Conservation (phyloP, 1,284 basidiomycete genomes). For the Meripilus lineatus region DNA sequence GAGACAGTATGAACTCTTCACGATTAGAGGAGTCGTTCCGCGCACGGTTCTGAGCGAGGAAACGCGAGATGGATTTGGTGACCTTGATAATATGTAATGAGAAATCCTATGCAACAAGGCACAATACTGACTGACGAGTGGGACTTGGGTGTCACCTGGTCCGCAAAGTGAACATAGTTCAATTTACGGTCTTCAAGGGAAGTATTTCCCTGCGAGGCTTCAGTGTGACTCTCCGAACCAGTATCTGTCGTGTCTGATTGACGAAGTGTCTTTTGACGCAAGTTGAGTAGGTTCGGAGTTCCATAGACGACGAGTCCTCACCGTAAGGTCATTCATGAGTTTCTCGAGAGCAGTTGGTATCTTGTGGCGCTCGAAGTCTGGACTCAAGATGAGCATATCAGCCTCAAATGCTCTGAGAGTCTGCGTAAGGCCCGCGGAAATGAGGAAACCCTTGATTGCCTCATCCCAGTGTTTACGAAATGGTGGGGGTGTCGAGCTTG, state of each 20-base stretch:
- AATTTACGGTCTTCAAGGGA: conserved; percentile 62
- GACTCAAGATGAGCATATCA: conserved; percentile 66
- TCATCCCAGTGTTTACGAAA: conserved; percentile 59
- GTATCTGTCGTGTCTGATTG: too few species aligned
- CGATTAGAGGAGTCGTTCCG: conserved; percentile 72
- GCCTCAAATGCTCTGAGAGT: conserved; percentile 58
- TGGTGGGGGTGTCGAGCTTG: too few species aligned
- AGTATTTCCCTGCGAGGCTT: conserved; percentile 17
- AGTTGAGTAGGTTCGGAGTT: too few species aligned
- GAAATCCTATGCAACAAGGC: not conserved
- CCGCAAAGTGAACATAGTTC: conserved; percentile 46
- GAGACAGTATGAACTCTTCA: conserved; percentile 59
- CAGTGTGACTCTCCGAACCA: too few species aligned
- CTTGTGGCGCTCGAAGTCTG: conserved; percentile 53
- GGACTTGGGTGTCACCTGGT: conserved; percentile 40
- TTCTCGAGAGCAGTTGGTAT: conserved; percentile 51
- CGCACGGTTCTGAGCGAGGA: conserved; percentile 62
- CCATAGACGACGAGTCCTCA: too few species aligned
- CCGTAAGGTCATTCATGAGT: conserved; percentile 48
- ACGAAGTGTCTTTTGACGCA: too few species aligned
- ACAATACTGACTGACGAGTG: conserved; percentile 49
- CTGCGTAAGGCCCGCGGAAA: conserved; percentile 53
- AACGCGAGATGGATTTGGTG: conserved; percentile 62
- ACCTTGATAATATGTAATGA: conserved; percentile 36
- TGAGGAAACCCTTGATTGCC: conserved; percentile 49